Evolutionary conservation across 1,284 basidiomycete species (phyloP), one percentile per base, ranked within the genome.

Genomic region (Hemileia vastatrix): DNA sequence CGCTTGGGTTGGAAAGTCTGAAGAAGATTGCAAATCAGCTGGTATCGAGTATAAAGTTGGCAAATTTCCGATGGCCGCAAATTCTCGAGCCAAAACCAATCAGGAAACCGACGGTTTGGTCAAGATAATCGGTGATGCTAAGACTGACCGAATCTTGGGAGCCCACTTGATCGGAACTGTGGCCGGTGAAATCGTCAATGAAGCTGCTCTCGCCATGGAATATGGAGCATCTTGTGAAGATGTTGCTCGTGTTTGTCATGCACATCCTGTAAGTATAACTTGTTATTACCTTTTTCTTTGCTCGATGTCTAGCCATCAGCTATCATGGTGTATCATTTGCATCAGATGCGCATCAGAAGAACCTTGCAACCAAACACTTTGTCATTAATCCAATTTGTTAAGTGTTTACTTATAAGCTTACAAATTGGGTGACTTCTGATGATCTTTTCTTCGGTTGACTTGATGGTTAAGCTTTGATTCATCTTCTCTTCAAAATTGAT

Each of bases 61-160:
- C 75, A 93, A 91, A 77, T 94, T 91, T 84, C 87, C 83, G 72
- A n/a, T 93, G 78, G 77, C 83, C n/a, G 91, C 91, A 69, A 93
- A 93, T 83, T 93, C 90, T 54, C 82, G 90, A 62, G 90, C 90
- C n/a, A 97, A 97, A 86, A 97, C 93, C 72, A 95, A 95, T 81
- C 78, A 86, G 57, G 78, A 78, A 57, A 82, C 81, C 9, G 89
- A 92, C 66, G 92, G 90, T 40, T 84, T 86, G 69, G 90, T 94
- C 72, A 94, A 94, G 79, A 83, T 94, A 77, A 76, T 98, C 66
- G 83, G 86, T 0, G 94, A 98, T 82, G 88, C 88, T 80, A 88
- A 94, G 79, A 96, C 92, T 0, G 92, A 96, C 77, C 84, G 84
- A 76, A 84, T 95, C 54, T 81, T 97, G 6, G 93, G 93, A 64